Conservation (phyloP, 2,329 filamentous ascomycete genomes). For the Pestalotiopsis sp. region DNA sequence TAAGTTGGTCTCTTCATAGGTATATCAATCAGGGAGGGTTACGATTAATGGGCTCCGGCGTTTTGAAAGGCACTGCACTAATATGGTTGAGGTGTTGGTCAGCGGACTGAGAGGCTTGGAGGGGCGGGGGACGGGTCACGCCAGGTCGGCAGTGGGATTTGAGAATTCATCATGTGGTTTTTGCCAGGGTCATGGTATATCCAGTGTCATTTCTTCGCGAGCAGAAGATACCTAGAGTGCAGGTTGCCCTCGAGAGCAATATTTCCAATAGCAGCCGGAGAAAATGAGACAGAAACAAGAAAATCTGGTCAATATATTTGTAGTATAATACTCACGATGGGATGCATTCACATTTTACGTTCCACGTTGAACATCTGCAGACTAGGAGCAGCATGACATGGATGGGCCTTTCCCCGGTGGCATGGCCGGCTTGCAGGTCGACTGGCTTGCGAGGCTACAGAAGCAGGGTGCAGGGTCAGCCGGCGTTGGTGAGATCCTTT, state of each 20-base stretch:
- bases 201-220: background rate
- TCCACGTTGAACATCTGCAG: too few species aligned
- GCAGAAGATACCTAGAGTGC: slow-evolving; percentile 11
- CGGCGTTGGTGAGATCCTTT: slow-evolving; percentile 31
- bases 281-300: background rate
- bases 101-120: background rate
- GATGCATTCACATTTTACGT: background rate
- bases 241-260: background rate
- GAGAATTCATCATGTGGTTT: background rate
- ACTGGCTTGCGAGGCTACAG: too few species aligned
- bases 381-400: too few species aligned
- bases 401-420: too few species aligned
- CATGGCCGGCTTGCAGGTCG: too few species aligned
- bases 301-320: background rate
- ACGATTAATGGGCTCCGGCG: slow-evolving; percentile 12
- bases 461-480: background rate
- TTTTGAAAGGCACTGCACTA: slow-evolving; percentile 10
- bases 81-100: background rate
- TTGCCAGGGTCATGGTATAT: background rate
- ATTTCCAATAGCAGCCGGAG: background rate
- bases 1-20: slow-evolving; percentile 6
- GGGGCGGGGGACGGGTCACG: background rate
- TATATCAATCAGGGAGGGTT: background rate
- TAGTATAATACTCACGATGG: background rate
- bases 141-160: background rate